phyloP scores from a whole-genome alignment of 352 stramenopile genomes.

The Phytophthora sp. region DNA sequence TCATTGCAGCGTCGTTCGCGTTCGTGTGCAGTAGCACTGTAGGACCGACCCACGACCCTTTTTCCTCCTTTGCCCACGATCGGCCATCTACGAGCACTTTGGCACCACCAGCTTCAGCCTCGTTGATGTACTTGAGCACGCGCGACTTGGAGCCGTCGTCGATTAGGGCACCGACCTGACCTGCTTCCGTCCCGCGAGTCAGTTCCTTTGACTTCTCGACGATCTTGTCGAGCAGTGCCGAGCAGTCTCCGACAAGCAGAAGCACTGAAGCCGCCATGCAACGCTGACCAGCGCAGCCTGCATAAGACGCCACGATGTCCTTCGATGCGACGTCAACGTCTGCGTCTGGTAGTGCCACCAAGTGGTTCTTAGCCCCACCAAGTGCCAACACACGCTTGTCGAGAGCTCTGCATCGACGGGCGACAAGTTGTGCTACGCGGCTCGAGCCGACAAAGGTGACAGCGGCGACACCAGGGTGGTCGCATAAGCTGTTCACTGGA shows the following conservation, averaged over 20 bases:
- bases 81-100: constrained; percentile 94
- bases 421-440: constrained; percentile 93
- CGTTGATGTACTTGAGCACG: constrained; percentile 96
- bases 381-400: constrained; percentile 96
- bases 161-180: constrained; percentile 96
- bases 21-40: constrained; percentile 95
- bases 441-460: constrained; percentile 97
- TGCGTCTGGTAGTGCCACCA: constrained; percentile 95
- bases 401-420: constrained; percentile 85
- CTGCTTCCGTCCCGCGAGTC: constrained; percentile 86
- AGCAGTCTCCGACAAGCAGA: constrained; percentile 87
- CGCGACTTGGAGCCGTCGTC: constrained; percentile 89
- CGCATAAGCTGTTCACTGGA: constrained; percentile 92
- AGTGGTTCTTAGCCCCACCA: constrained; percentile 98
- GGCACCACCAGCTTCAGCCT: constrained; percentile 82
- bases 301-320: constrained; percentile 96
- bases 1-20: constrained; percentile 86
- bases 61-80: constrained; percentile 61
- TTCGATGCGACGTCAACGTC: constrained; percentile 91
- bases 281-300: constrained; percentile 95
- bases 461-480: constrained; percentile 86
- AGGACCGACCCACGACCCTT: constrained; percentile 93
- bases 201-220: constrained; percentile 90
- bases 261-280: constrained; percentile 98
- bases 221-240: constrained; percentile 84